Percentiles rank a stretch among this genome's conserved stretches.
These are phyloP conservation scores for Fraxinus dipetala DNA, from an alignment of 305 asterid species.

Conservation along the genomic window DNA sequence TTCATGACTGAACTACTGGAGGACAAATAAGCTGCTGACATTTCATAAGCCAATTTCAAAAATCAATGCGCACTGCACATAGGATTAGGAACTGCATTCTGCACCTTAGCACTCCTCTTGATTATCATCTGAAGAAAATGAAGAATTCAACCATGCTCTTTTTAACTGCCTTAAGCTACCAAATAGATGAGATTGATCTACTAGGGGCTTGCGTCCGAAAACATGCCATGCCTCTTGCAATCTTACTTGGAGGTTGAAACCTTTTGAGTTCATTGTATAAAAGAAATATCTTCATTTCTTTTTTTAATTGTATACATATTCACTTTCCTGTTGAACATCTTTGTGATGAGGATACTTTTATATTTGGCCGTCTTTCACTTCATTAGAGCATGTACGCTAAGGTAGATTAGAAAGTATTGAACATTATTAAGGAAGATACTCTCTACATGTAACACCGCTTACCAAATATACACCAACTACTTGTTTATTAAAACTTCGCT, in stretches of 20 bases:
- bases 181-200: neutral
- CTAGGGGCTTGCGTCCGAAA: neutral
- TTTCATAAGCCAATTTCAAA: neutral
- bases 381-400: neutral
- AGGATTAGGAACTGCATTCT: neutral
- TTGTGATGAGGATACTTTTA: neutral
- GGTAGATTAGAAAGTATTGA: neutral
- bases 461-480: neutral
- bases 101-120: neutral
- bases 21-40: neutral
- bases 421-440: neutral
- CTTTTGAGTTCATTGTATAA: neutral
- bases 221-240: neutral
- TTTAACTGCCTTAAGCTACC: neutral
- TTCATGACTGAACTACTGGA: neutral
- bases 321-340: neutral
- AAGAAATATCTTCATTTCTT: neutral
- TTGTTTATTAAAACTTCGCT: neutral
- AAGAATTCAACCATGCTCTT: neutral
- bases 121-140: neutral
- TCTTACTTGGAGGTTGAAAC: neutral
- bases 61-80: neutral
- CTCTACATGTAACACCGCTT: neutral
- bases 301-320: neutral
- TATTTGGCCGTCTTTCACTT: neutral